Evolutionary conservation across 2,329 filamentous ascomycete genomes (phyloP).

Genomic region (Aphanocladium album): DNA sequence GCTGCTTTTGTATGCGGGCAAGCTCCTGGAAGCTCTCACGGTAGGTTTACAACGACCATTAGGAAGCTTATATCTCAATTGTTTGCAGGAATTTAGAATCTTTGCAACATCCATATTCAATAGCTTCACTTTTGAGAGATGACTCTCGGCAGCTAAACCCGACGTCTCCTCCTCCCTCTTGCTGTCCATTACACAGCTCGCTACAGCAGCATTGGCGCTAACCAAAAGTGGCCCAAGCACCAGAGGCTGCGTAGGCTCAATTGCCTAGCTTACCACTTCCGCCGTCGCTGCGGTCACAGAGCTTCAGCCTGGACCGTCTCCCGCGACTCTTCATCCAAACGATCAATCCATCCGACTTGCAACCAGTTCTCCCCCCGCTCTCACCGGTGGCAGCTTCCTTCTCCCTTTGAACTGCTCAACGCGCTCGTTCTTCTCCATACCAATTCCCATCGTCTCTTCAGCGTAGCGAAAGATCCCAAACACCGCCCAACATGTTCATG

Average conservation of each 20-base stretch:
- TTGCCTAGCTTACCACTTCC: constrained; percentile 11
- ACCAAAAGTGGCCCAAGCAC: neutral
- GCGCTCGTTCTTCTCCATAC: neutral
- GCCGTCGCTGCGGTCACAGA: constrained; percentile 5
- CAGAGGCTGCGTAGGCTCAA: constrained; percentile 13
- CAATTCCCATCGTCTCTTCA: neutral
- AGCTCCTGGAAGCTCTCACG: neutral
- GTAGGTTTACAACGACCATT: too few species aligned
- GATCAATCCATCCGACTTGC: neutral
- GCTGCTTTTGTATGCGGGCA: neutral
- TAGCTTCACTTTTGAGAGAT: too few species aligned
- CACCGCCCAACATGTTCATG: constrained; percentile 84
- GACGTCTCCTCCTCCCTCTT: neutral
- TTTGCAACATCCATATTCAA: too few species aligned
- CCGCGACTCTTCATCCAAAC: neutral
- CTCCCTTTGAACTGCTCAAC: neutral
- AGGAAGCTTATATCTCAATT: neutral
- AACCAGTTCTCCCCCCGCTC: neutral
- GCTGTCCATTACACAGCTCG: neutral
- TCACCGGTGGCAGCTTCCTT: neutral
- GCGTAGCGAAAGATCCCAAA: constrained; percentile 10
- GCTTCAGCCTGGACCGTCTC: constrained; percentile 6
- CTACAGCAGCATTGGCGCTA: constrained; percentile 5
- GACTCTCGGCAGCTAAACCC: too few species aligned
- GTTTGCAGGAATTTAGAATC: too few species aligned